phyloP scores from a whole-genome alignment of 176 grass and related monocot genomes.

The Phoenix roebelenii region DNA sequence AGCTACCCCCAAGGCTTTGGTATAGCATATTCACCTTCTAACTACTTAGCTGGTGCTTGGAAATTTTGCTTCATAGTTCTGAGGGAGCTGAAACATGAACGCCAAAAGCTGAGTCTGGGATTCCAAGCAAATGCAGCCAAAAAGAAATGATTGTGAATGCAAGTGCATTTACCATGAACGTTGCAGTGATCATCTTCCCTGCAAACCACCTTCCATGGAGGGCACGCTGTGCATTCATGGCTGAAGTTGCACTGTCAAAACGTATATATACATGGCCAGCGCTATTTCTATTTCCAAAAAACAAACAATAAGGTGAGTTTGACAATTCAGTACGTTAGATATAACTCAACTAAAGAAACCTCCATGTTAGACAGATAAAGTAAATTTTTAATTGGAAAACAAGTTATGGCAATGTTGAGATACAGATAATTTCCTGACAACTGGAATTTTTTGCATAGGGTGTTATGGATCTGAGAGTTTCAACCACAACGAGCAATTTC shows the following conservation, averaged over 20 bases:
- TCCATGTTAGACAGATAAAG: too few species aligned
- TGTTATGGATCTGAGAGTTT: too few species aligned
- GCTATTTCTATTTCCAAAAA: slow-evolving; percentile 42
- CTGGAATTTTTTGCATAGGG: too few species aligned
- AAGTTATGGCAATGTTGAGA: too few species aligned
- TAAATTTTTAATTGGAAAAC: too few species aligned
- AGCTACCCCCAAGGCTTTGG: too few species aligned
- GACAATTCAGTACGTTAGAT: too few species aligned
- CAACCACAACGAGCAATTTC: too few species aligned
- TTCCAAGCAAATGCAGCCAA: not conserved
- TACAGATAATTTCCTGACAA: too few species aligned
- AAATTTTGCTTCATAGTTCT: slow-evolving; percentile 76
- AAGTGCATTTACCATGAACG: slow-evolving; percentile 53
- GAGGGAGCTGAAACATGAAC: slow-evolving; percentile 30
- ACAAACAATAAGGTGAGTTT: not conserved
- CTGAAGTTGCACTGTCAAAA: slow-evolving; percentile 60
- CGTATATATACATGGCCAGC: slow-evolving; percentile 74
- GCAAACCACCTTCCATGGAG: slow-evolving; percentile 99
- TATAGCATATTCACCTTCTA: too few species aligned
- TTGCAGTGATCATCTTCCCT: slow-evolving; percentile 97
- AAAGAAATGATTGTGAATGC: not conserved
- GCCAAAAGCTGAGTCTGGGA: not conserved
- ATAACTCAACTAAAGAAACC: too few species aligned
- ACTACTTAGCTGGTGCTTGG: slow-evolving; percentile 16
- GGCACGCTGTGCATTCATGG: slow-evolving; percentile 65